Percentiles rank a stretch among this genome's conserved stretches.
These are phyloP conservation scores for Halteria grandinella DNA, from an alignment of 73 alveolate genomes.

Conservation along the genomic window DNA sequence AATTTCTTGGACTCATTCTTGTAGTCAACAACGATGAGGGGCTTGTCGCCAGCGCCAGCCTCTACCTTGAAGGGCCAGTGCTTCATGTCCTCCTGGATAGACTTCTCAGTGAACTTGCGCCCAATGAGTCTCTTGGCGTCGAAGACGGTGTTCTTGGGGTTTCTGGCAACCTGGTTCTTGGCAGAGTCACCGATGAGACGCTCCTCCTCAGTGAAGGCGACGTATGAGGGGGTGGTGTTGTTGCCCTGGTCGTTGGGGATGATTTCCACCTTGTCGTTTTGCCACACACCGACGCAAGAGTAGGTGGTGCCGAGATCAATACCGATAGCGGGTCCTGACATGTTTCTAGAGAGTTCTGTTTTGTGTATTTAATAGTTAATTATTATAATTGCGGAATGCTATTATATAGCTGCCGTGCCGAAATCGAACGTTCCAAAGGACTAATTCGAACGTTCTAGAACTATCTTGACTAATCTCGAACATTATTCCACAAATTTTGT, in stretches of 20 bases:
- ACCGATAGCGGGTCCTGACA: conserved; percentile 73
- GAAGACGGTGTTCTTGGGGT: conserved; percentile 84
- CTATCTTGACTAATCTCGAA: too few relatives aligned
- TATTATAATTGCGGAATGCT: too few relatives aligned
- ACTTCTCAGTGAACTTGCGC: conserved; percentile 80
- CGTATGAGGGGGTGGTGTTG: conserved; percentile 88
- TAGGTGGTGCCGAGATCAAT: conserved; percentile 90
- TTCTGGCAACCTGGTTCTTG: conserved; percentile 71
- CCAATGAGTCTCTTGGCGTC: conserved; percentile 94
- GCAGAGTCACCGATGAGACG: conserved; percentile 89
- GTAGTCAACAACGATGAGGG: conserved; percentile 75
- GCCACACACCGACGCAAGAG: conserved; percentile 85
- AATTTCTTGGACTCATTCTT: conserved; percentile 74
- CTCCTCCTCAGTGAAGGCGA: conserved; percentile 84
- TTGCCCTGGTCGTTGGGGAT: conserved; percentile 86
- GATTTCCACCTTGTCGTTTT: conserved; percentile 80
- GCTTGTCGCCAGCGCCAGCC: conserved; percentile 82
- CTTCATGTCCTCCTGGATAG: conserved; percentile 84
- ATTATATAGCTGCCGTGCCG: too few relatives aligned
- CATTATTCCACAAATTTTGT: too few relatives aligned
- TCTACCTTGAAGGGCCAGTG: conserved; percentile 83
- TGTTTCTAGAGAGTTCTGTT: too few relatives aligned
- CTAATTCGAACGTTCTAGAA: too few relatives aligned
- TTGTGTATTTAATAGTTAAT: too few relatives aligned
- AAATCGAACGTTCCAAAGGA: too few relatives aligned